Evolutionary conservation across 2,329 filamentous ascomycete species (phyloP), one percentile per base, ranked within the genome.

Genomic region (Lecanicillium sp.): DNA sequence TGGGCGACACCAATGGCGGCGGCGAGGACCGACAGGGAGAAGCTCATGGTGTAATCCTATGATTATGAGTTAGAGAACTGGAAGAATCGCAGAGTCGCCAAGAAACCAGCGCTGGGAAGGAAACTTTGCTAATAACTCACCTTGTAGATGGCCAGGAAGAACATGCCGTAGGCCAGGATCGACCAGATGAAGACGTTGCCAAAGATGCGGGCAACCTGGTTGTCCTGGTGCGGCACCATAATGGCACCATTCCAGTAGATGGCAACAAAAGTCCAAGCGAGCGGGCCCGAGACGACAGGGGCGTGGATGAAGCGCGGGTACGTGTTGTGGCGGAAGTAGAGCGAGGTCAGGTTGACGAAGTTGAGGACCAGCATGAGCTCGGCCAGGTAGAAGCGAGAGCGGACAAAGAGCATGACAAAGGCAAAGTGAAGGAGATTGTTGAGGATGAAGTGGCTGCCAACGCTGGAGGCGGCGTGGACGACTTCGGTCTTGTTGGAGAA

Each of bases 161-260:
- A 87, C 30, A 80, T 60, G 8, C 90, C 90, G 59, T 90, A 86
- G 2, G 77, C 80, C 33, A 91, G 70, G 54, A 91, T 83, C 21
- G 83, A 81, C 90, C 90, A 95, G 60, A 95, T 86, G 57, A 90
- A 89, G 55, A 95, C 73, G 62, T 95, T 95, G 44, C 87, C 89
- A 20, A 93, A 78, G 55, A 95, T 83, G 40, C 87, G 74, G n/a
- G 86, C 84, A 2, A 84, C 74, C 4, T 89, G 65, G 50, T 71
- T 77, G 49, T 83, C 70, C 7, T 81, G 76, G 60, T 87, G 74
- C n/a, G 71, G 71, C n/a, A 91, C 79, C 62, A 87, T 86, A 40
- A 90, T 83, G 17, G 90, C 88, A 8, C 90, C 90, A 57, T 89
- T 87, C 87, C 88, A 95, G 73, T 90, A 91, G 45, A 95, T 75